Evolutionary conservation across 2,329 filamentous ascomycete species (phyloP).

Genomic region (Aspergillus japonicus): DNA sequence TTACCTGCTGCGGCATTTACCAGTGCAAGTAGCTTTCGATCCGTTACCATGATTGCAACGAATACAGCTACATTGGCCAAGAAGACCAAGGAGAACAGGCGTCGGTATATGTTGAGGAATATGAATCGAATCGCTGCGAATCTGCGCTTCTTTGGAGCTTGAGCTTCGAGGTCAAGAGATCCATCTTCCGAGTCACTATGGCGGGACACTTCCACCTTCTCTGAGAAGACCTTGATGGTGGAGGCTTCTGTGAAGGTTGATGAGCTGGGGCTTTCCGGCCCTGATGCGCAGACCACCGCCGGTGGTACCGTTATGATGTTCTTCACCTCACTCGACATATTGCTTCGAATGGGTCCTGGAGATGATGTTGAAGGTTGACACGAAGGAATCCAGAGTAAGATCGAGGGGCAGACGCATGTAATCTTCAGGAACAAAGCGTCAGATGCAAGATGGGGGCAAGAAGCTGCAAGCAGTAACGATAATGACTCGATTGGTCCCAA

Average conservation of each 20-base stretch:
- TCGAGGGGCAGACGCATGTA: neutral
- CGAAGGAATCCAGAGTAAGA: neutral
- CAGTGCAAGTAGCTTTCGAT: slow-evolving; percentile 37
- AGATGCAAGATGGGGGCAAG: neutral
- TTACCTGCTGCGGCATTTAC: slow-evolving; percentile 49
- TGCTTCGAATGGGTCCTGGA: slow-evolving; percentile 2
- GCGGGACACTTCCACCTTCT: slow-evolving; percentile 18
- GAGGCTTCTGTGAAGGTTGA: slow-evolving; percentile 20
- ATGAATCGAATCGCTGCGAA: slow-evolving; percentile 37
- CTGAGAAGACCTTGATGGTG: slow-evolving; percentile 15
- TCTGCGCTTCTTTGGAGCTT: slow-evolving; percentile 20
- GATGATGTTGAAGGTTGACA: neutral
- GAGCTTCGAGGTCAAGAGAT: slow-evolving; percentile 31
- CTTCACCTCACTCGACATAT: slow-evolving; percentile 19
- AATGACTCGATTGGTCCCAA: neutral
- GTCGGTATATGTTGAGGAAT: slow-evolving; percentile 42
- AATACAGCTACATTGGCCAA: slow-evolving; percentile 40
- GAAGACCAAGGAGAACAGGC: slow-evolving; percentile 45
- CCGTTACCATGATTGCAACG: slow-evolving; percentile 35
- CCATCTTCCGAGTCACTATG: slow-evolving; percentile 14
- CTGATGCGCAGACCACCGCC: slow-evolving; percentile 16
- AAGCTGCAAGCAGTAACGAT: neutral
- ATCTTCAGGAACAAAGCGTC: neutral
- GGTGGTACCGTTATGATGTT: slow-evolving; percentile 18
- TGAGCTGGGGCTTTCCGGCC: slow-evolving; percentile 17